Percentiles rank a stretch among this genome's conserved stretches.
Evolutionary conservation across 192 early-diverging fungal genomes (phyloP).

Genomic region (Rhizophlyctis rosea): DNA sequence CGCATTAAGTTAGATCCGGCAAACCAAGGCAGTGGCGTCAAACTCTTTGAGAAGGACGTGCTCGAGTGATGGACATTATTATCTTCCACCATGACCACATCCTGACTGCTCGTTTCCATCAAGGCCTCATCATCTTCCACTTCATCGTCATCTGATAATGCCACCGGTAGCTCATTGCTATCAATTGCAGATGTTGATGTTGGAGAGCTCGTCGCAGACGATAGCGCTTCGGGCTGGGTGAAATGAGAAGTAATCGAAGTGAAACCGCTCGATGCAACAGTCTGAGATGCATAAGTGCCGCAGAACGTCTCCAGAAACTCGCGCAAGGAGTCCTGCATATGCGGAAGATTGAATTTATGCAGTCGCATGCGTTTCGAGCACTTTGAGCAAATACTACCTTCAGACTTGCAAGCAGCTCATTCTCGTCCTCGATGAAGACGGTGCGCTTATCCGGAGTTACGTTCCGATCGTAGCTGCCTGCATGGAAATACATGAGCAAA

Average conservation of each 20-base stretch:
- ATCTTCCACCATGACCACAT: not conserved
- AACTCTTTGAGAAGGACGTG: too few species aligned
- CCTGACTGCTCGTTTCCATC: not conserved
- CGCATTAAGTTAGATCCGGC: too few species aligned
- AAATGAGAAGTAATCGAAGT: too few species aligned
- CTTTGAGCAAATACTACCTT: too few species aligned
- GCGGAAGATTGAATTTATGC: too few species aligned
- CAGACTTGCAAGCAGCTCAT: slow-evolving; percentile 60
- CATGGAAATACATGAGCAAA: too few species aligned
- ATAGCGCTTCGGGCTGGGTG: not conserved
- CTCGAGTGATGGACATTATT: too few species aligned
- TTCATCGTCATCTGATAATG: not conserved
- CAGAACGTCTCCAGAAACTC: slow-evolving; percentile 58
- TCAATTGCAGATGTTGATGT: too few species aligned
- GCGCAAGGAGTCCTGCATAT: slow-evolving; percentile 47
- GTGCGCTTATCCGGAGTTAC: slow-evolving; percentile 94
- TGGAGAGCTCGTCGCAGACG: not conserved
- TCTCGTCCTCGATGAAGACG: slow-evolving; percentile 79
- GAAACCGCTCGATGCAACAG: not conserved
- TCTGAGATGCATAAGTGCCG: slow-evolving; percentile 21
- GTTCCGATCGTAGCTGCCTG: slow-evolving; percentile 81
- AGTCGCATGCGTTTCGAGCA: too few species aligned
- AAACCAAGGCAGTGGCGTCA: too few species aligned
- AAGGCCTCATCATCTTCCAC: not conserved
- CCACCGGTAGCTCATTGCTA: not conserved